A percentile compares a stretch with the other conserved stretches of the same genome.
Evolutionary conservation across 257 asterid species (phyloP).

Genomic region (Vinca minor): DNA sequence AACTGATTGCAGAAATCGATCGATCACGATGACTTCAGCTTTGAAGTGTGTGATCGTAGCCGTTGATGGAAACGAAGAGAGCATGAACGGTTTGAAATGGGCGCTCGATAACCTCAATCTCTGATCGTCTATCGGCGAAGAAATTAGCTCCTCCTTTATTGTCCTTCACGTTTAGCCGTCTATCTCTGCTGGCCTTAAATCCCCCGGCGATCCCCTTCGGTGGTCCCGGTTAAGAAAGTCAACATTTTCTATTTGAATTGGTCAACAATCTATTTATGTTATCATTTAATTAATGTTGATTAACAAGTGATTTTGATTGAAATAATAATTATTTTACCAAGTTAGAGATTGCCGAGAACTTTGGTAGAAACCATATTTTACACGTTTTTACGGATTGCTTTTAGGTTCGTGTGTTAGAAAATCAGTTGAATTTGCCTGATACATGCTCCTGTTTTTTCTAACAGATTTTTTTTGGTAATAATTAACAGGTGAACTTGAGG

Average conservation of each 20-base stretch:
- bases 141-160: conserved; percentile 19
- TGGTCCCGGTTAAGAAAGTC: conserved; percentile 49
- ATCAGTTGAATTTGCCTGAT: too few relatives aligned
- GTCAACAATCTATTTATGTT: not conserved
- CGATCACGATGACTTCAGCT: not conserved
- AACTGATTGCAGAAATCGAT: not conserved
- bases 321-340: too few relatives aligned
- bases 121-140: conserved; percentile 11
- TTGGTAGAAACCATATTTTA: too few relatives aligned
- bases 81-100: conserved; percentile 44
- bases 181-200: conserved; percentile 32
- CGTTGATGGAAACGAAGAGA: conserved; percentile 46
- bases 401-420: too few relatives aligned
- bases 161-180: conserved; percentile 41
- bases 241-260: not conserved
- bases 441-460: too few relatives aligned
- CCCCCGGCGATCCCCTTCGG: conserved; percentile 43
- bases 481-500: conserved; percentile 37
- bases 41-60: conserved; percentile 34
- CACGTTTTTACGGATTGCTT: too few relatives aligned
- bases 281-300: too few relatives aligned
- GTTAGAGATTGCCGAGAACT: too few relatives aligned
- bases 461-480: too few relatives aligned
- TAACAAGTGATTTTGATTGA: too few relatives aligned
- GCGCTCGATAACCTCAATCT: conserved; percentile 37